These are phyloP conservation scores for Quercus agrifolia DNA, from an alignment of 306 rosid species.

Conservation along the genomic window DNA sequence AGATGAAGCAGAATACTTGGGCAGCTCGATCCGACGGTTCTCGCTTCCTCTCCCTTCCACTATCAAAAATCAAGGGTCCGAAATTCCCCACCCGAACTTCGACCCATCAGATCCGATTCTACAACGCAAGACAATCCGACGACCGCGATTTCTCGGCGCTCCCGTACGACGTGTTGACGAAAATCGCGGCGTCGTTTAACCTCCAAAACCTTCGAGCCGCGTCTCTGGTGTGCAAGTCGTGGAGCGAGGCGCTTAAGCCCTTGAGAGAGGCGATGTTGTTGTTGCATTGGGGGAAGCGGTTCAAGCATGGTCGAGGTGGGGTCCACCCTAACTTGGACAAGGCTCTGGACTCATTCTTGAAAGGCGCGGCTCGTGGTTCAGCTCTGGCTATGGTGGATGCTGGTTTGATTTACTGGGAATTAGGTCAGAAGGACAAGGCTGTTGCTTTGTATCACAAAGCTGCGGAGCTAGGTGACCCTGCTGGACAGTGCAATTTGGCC, in stretches of 20 bases:
- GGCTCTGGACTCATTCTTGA: slow-evolving; percentile 66
- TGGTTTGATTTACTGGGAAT: slow-evolving; percentile 79
- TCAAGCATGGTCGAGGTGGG: slow-evolving; percentile 73
- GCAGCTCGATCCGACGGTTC: slow-evolving; percentile 38
- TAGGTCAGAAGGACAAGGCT: slow-evolving; percentile 50
- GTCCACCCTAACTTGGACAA: slow-evolving; percentile 45
- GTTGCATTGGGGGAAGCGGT: slow-evolving; percentile 66
- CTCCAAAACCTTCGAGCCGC: slow-evolving; percentile 55
- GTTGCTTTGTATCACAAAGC: slow-evolving; percentile 53
- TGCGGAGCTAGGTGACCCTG: slow-evolving; percentile 62
- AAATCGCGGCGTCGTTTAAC: slow-evolving; percentile 53
- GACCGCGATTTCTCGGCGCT: slow-evolving; percentile 55
- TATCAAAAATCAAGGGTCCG: neutral
- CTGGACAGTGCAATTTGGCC: slow-evolving; percentile 87
- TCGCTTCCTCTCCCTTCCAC: slow-evolving; percentile 45
- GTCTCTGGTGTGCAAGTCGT: slow-evolving; percentile 70
- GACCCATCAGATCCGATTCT: slow-evolving; percentile 18
- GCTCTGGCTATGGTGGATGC: slow-evolving; percentile 89
- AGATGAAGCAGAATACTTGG: slow-evolving; percentile 55
- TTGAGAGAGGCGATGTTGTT: slow-evolving; percentile 70
- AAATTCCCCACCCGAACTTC: neutral
- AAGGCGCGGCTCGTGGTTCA: slow-evolving; percentile 71
- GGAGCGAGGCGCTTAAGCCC: slow-evolving; percentile 69
- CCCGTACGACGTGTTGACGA: slow-evolving; percentile 60
- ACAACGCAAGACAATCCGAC: slow-evolving; percentile 3